phyloP scores from a whole-genome alignment of 306 rosid species.

The Quercus dentata region DNA sequence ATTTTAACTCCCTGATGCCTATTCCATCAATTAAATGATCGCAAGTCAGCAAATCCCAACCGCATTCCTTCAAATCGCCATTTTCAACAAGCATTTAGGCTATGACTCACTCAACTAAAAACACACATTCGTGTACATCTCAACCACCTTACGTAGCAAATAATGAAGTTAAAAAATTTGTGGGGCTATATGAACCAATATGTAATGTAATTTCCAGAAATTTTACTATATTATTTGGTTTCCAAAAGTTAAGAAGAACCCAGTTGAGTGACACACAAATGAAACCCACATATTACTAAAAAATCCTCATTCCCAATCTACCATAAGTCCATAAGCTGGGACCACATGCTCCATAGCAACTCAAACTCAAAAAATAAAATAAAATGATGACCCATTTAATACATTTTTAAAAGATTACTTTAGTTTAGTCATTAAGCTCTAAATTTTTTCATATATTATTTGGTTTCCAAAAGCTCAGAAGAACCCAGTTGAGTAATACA shows the following conservation, averaged over 20 bases:
- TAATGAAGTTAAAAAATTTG: background rate
- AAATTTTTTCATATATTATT: background rate
- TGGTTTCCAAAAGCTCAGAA: background rate
- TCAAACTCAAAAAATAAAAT: too few relatives aligned
- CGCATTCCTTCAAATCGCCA: background rate
- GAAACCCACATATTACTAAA: background rate
- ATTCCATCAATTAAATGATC: background rate
- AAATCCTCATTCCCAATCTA: too few relatives aligned
- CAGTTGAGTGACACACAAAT: background rate
- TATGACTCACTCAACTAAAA: background rate
- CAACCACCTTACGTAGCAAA: background rate
- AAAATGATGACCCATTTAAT: too few relatives aligned
- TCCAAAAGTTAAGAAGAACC: background rate
- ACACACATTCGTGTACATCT: background rate
- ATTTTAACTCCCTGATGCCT: background rate
- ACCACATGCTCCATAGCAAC: too few relatives aligned
- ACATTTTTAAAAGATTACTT: too few relatives aligned
- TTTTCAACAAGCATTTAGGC: background rate
- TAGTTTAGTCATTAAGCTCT: too few relatives aligned
- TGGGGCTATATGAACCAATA: background rate
- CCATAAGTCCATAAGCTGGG: too few relatives aligned
- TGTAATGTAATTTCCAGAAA: background rate
- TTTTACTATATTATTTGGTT: background rate
- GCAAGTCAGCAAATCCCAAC: background rate
- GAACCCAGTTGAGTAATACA: background rate